Evolutionary conservation across 2,329 filamentous ascomycete genomes (phyloP).

Genomic region (Chaetomiaceae sp.): DNA sequence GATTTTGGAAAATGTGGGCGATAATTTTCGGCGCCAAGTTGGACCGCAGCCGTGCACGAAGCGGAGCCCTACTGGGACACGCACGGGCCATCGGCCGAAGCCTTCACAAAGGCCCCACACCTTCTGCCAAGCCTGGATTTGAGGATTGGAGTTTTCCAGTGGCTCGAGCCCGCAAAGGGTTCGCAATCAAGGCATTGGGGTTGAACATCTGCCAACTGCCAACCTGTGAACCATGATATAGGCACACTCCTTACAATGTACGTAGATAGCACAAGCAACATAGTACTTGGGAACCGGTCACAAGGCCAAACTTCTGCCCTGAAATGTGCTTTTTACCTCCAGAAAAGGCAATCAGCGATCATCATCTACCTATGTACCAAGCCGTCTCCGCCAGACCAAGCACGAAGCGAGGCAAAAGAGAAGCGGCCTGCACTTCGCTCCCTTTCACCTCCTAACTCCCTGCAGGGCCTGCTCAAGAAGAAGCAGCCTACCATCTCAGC

Average conservation of each 20-base stretch:
- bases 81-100: conserved; percentile 15
- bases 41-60: conserved; percentile 14
- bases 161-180: too few species aligned
- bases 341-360: neutral
- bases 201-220: too few species aligned
- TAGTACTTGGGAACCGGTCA: too few species aligned
- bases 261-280: too few species aligned
- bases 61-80: conserved; percentile 10
- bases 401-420: conserved; percentile 1
- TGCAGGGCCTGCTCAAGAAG: neutral
- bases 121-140: conserved; percentile 6
- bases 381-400: conserved; percentile 1
- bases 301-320: too few species aligned
- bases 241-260: too few species aligned
- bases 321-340: too few species aligned
- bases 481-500: neutral
- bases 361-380: neutral
- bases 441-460: neutral
- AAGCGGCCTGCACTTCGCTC: conserved; percentile 21
- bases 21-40: conserved; percentile 23
- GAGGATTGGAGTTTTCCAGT: too few species aligned
- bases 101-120: neutral
- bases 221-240: too few species aligned
- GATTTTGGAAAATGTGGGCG: conserved; percentile 27
- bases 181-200: neutral